Conservation (phyloP, 2,329 filamentous ascomycete genomes). For the Grosmannia penicillata region DNA sequence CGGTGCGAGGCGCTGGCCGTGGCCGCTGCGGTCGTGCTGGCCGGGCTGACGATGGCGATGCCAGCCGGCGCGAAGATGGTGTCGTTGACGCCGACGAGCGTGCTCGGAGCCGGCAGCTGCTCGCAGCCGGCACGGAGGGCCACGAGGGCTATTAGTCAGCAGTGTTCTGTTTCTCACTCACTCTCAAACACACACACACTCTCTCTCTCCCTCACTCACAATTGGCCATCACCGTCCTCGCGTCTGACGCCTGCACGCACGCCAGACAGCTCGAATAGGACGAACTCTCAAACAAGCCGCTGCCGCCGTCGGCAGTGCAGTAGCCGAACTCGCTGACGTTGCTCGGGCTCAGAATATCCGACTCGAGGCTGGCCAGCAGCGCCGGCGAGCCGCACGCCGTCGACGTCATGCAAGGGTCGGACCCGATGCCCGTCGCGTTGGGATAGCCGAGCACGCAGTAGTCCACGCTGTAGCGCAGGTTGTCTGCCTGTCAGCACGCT, state of each 20-base stretch:
- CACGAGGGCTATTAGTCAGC: constrained; percentile 26
- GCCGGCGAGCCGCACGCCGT: constrained; percentile 35
- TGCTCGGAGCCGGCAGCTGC: constrained; percentile 24
- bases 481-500: constrained; percentile 24
- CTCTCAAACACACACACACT: not conserved
- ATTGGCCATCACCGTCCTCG: constrained; percentile 31
- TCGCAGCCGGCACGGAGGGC: constrained; percentile 36
- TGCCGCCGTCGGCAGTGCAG: constrained; percentile 25
- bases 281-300: constrained; percentile 18
- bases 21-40: constrained; percentile 10
- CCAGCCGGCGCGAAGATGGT: constrained; percentile 13
- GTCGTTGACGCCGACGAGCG: constrained; percentile 15
- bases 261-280: constrained; percentile 25
- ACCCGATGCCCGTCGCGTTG: constrained; percentile 27
- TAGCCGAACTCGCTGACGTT: constrained; percentile 27
- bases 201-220: no score
- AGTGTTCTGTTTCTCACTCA: not conserved
- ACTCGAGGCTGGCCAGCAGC: constrained; percentile 24
- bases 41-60: constrained; percentile 20
- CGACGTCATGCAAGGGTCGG: constrained; percentile 34
- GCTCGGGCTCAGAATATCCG: constrained; percentile 21
- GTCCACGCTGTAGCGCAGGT: constrained; percentile 35
- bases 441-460: constrained; percentile 38
- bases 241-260: constrained; percentile 28
- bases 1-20: constrained; percentile 6